Evolutionary conservation across 257 asterid genomes (phyloP).

Genomic region (Solanum etuberosum): DNA sequence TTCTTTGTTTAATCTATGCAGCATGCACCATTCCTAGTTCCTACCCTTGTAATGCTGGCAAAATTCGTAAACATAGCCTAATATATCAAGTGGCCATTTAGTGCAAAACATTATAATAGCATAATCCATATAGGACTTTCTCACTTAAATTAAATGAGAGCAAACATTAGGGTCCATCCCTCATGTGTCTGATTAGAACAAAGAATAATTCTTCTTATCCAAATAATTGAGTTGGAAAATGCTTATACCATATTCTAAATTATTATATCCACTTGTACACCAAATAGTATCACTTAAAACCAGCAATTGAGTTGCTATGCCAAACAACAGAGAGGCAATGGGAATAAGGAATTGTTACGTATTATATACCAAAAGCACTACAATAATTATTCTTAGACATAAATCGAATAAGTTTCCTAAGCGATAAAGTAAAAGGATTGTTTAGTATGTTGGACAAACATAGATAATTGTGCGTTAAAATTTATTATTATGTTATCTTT

Average conservation of each 20-base stretch:
- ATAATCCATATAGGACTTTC: not conserved
- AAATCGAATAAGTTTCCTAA: not conserved
- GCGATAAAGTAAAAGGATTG: not conserved
- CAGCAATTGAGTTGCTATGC: not conserved
- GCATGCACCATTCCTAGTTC: not conserved
- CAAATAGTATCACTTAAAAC: not conserved
- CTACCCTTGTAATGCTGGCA: not conserved
- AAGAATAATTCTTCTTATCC: not conserved
- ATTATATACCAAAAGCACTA: not conserved
- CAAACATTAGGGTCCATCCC: not conserved
- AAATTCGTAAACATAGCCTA: not conserved
- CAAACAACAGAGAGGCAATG: not conserved
- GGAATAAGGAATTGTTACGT: not conserved
- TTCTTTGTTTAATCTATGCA: not conserved
- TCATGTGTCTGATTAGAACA: not conserved
- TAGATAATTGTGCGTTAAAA: not conserved
- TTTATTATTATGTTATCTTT: not conserved
- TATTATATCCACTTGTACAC: not conserved
- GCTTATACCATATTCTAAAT: not conserved
- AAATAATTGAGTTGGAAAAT: not conserved
- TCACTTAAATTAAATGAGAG: not conserved
- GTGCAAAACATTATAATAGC: not conserved
- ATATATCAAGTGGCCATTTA: not conserved
- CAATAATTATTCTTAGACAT: not conserved
- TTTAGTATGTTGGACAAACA: not conserved